These are phyloP conservation scores for Neofusicoccum parvum DNA, from an alignment of 2,329 filamentous ascomycete genomes.

Conservation along the genomic window DNA sequence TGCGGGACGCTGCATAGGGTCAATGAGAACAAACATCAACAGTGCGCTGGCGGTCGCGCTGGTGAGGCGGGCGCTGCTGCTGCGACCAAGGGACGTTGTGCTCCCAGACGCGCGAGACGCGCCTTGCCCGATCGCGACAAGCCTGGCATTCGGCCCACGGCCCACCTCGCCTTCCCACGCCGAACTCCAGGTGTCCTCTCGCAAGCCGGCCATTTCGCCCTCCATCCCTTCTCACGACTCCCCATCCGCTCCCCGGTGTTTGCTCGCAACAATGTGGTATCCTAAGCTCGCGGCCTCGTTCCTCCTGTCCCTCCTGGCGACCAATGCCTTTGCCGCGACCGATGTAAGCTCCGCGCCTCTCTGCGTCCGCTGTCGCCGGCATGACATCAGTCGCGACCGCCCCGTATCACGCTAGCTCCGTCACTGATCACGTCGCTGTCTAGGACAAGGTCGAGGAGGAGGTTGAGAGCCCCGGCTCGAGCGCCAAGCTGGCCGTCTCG, in stretches of 20 bases:
- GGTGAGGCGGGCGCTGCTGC: neutral
- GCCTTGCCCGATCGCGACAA: constrained; percentile 10
- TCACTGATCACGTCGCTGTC: constrained; percentile 22
- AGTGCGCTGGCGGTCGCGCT: neutral
- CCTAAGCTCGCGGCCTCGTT: constrained; percentile 73
- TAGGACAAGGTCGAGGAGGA: constrained; percentile 38
- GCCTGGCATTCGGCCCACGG: neutral
- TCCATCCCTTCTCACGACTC: neutral
- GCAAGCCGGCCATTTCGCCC: constrained; percentile 10
- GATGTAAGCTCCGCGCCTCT: constrained; percentile 53
- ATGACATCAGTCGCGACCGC: constrained; percentile 22
- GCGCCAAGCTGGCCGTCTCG: constrained; percentile 58
- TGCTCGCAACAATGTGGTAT: constrained; percentile 63
- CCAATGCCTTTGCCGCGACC: constrained; percentile 64
- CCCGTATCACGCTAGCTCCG: constrained; percentile 24
- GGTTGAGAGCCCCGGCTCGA: constrained; percentile 62
- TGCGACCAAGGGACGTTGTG: neutral
- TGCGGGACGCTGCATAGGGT: neutral
- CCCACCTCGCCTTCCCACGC: constrained; percentile 8
- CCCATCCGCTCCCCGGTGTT: constrained; percentile 23
- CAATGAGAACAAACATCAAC: neutral
- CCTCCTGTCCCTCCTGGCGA: constrained; percentile 69
- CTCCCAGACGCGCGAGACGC: neutral
- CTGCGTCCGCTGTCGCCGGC: neutral
- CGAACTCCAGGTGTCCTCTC: constrained; percentile 13